Base-by-base conservation (phyloP, 2,329 filamentous ascomycete genomes). In the Dendryphion nanum region DNA sequence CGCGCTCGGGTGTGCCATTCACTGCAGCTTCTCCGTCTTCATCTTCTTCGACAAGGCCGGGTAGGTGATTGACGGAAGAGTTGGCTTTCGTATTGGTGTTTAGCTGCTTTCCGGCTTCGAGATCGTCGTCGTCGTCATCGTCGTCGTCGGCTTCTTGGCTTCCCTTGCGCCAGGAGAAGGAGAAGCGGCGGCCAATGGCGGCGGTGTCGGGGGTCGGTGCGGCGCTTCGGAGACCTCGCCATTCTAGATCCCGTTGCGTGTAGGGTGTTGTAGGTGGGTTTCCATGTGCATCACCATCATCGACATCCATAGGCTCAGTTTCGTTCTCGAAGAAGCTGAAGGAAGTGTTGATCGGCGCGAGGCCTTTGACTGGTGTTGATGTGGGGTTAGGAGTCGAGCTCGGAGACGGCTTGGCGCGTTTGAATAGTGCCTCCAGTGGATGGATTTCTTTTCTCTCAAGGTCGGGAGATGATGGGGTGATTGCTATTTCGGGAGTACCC, bases 171-270 rank as follows among this genome's bases (percentile, higher is more conserved):
- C 61, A 67, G 30, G 48, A 68, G 28, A 75, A 83, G 73, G 46
- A 74, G 56, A 84, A 83, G 40, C 72, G 76, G 18, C 81, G 79
- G 28, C 74, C 81, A 2, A 86, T 82, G 42, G 89, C 82, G 2
- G 89, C 89, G 0, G 93, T 97, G 59, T 98, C 93, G 0, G 93
- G 93, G 0, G 93, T 98, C 0, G 93, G 93, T 2, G 93, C 93
- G 5, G 89, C 89, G 60, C 89, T 96, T 39, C 93, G 79, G n/a
- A 86, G 61, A 35, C 78, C 79, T 45, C 89, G 79, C 68, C 74
- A 81, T 51, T 88, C 83, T 19, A 91, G 73, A 50, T 97, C 91
- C 50, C 83, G 79, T 46, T 83, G 81, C 1, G 86, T 88, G 61
- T 82, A 95, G 0, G 91, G 91, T 0, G 91, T 96, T 66, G 89